These are phyloP conservation scores for Yarrowia divulgata DNA, from an alignment of 805 yeast genomes.

Conservation along the genomic window DNA sequence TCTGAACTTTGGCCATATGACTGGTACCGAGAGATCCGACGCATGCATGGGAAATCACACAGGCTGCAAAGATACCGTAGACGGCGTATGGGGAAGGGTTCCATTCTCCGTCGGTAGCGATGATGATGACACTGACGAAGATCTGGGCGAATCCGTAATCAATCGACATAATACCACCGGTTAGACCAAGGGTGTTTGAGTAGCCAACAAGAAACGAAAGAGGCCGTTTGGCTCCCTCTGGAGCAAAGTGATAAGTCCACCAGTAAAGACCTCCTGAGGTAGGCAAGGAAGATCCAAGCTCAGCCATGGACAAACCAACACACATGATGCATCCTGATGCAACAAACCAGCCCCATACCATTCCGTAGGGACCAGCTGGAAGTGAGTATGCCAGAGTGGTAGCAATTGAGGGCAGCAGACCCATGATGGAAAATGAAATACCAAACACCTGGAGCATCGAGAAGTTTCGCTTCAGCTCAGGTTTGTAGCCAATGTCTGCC, in stretches of 20 bases:
- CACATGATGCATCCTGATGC: slow-evolving; percentile 63
- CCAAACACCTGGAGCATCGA: slow-evolving; percentile 71
- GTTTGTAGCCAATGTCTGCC: slow-evolving; percentile 71
- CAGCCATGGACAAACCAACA: slow-evolving; percentile 69
- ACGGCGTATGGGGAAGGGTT: slow-evolving; percentile 60
- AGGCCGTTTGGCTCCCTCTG: slow-evolving; percentile 58
- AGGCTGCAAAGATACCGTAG: slow-evolving; percentile 73
- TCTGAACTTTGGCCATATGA: slow-evolving; percentile 64
- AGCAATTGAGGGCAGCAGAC: slow-evolving; percentile 65
- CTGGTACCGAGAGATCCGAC: slow-evolving; percentile 65
- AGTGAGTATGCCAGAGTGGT: slow-evolving; percentile 62
- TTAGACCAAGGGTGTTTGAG: slow-evolving; percentile 69
- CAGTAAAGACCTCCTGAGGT: slow-evolving; percentile 78
- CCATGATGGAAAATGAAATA: slow-evolving; percentile 76
- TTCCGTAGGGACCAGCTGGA: slow-evolving; percentile 67
- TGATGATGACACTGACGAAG: slow-evolving; percentile 50
- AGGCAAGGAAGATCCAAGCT: slow-evolving; percentile 72
- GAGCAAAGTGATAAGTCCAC: slow-evolving; percentile 73
- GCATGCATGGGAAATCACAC: slow-evolving; percentile 60
- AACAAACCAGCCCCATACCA: slow-evolving; percentile 77
- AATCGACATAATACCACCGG: slow-evolving; percentile 71
- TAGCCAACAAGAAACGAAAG: slow-evolving; percentile 70
- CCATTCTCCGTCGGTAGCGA: slow-evolving; percentile 62
- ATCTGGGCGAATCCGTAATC: slow-evolving; percentile 75
- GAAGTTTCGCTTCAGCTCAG: slow-evolving; percentile 68